phyloP scores from a whole-genome alignment of 2,329 filamentous ascomycete species.

The Camillea tinctor region DNA sequence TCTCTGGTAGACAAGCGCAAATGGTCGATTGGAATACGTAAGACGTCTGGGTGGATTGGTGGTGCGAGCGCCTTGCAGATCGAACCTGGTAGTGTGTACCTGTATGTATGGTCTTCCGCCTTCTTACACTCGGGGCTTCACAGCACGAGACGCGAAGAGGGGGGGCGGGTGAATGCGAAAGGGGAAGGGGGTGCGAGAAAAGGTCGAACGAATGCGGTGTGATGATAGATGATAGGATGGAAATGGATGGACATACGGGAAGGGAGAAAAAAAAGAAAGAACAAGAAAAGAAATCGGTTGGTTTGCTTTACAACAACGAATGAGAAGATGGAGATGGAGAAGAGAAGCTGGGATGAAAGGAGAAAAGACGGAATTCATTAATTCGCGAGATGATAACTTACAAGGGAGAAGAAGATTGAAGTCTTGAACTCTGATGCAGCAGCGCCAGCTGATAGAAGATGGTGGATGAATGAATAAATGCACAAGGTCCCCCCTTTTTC shows the following conservation, averaged over 20 bases:
- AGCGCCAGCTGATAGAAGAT: background rate
- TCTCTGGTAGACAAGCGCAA: conserved; percentile 6
- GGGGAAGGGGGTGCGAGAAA: background rate
- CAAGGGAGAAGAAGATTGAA: background rate
- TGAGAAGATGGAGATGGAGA: background rate
- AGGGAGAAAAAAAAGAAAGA: background rate
- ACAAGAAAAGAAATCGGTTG: no score
- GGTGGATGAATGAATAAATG: background rate
- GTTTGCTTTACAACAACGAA: background rate
- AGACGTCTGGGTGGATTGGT: conserved; percentile 14
- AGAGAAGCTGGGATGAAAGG: background rate
- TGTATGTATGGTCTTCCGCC: background rate
- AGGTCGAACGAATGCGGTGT: background rate
- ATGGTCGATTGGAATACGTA: conserved; percentile 20
- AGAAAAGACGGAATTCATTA: background rate
- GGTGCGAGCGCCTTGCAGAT: conserved; percentile 19
- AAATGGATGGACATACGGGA: background rate
- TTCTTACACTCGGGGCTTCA: conserved; percentile 3
- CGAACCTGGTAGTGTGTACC: conserved; percentile 9
- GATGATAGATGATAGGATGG: background rate
- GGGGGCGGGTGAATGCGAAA: conserved; percentile 1
- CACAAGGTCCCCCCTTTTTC: no score
- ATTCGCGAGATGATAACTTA: background rate
- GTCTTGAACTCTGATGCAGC: background rate
- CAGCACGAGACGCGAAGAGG: background rate